A percentile compares a stretch with the other conserved stretches of the same genome.
Evolutionary conservation across 768 basidiomycete species (phyloP).

Genomic region (Mycena rosella): DNA sequence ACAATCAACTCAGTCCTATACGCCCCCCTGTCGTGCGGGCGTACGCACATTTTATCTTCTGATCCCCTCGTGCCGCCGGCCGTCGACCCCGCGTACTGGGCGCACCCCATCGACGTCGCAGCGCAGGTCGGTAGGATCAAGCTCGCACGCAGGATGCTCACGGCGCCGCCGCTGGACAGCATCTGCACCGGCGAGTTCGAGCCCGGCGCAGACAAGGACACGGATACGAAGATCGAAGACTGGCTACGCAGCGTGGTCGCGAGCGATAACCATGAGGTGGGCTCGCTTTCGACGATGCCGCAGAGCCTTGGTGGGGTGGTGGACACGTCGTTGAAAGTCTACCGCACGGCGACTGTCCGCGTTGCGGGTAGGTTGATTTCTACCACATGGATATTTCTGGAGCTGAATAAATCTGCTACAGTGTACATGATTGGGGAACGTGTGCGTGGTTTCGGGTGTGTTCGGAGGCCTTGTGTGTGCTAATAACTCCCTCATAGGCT

Average conservation of each 20-base stretch:
- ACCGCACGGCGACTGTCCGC: constrained; percentile 51
- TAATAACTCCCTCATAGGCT: constrained; percentile 15
- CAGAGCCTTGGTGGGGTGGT: constrained; percentile 53
- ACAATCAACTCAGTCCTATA: constrained; percentile 50
- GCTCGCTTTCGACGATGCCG: constrained; percentile 57
- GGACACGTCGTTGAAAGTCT: constrained; percentile 49
- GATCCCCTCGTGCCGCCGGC: constrained; percentile 55
- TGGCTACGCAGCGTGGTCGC: constrained; percentile 44
- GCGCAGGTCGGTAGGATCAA: constrained; percentile 49
- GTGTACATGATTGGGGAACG: constrained; percentile 49
- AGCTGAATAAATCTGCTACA: neutral
- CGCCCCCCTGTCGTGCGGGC: constrained; percentile 59
- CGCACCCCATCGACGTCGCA: constrained; percentile 47
- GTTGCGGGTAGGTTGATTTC: constrained; percentile 44
- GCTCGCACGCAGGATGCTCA: constrained; percentile 46
- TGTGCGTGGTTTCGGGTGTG: constrained; percentile 28
- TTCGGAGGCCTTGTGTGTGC: too few species aligned
- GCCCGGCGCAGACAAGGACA: constrained; percentile 42
- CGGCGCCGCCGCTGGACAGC: constrained; percentile 44
- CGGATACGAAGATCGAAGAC: constrained; percentile 39
- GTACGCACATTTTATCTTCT: constrained; percentile 59
- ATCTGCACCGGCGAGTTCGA: constrained; percentile 49
- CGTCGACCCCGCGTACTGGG: constrained; percentile 64
- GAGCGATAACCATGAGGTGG: constrained; percentile 51
- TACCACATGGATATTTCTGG: neutral